Base-by-base conservation (phyloP, 805 yeast species). In the Maudiozyma bulderi region DNA sequence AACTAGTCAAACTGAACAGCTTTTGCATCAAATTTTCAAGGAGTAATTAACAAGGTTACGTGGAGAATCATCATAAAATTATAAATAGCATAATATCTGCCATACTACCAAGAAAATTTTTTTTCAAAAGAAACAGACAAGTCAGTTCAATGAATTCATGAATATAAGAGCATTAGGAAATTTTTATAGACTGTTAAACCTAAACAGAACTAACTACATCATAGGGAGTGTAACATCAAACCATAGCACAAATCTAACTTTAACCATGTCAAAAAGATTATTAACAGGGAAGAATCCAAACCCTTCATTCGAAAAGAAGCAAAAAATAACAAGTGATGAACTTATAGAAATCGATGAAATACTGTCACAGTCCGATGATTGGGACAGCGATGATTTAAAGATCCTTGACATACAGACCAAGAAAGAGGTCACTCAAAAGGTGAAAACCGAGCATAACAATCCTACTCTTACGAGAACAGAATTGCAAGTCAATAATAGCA, bases 331-430 rank as follows among this genome's bases (percentile, higher is more conserved):
- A 7, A 31, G 44, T 7, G 28, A 11, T 9, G 54, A 52, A 13
- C 32, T 43, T n/a, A 15, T 40, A 7, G 52, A 49, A 9, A 28
- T 52, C 26, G 48, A 43, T 29, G 47, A 44, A 11, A 8, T 50
- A 5, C 43, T 52, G 2, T 45, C 50, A 7, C 52, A 52, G 33
- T 47, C 52, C 4, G 64, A 56, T 42, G 65, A 59, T n/a, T 61
- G 52, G 52, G 44, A 40, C 15, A 40, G 31, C 15, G 40, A 42
- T 20, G 26, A 35, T 35, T 35, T 15, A 6, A n/a, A 11, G 8
- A 14, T 35, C 8, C 38, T 35, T 20, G 26, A 20, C 26, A 20
- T 20, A 20, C 26, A 20, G 26, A 20, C 26, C 26, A 20, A 20
- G 26, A 20, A 20, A 20, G 4, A 4, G 26, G 26, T 4, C 26